phyloP scores from a whole-genome alignment of 2,329 filamentous ascomycete species.

The Mariannaea sp. region DNA sequence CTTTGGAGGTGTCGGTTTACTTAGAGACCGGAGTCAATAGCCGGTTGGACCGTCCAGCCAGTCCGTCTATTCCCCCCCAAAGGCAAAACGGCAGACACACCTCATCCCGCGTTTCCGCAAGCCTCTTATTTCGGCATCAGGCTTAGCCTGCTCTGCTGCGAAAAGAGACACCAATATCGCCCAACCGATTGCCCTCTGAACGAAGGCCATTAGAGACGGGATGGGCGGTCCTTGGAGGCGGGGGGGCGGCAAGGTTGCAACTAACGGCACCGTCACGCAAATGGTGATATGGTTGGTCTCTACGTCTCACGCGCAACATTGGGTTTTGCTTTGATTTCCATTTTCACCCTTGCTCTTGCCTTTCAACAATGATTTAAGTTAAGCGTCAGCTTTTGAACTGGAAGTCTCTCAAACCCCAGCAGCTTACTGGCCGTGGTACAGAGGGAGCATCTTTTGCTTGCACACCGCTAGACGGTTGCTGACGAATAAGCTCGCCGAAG shows the following conservation, averaged over 20 bases:
- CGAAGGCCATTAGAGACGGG: constrained; percentile 1
- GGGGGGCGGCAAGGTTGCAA: constrained; percentile 6
- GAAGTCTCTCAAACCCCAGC: background rate
- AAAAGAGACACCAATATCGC: constrained; percentile 1
- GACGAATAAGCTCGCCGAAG: constrained; percentile 26
- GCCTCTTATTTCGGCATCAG: background rate
- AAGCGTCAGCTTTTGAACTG: no score
- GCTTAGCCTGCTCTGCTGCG: background rate
- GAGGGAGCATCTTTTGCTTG: background rate
- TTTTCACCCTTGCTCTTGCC: background rate
- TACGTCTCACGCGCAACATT: background rate
- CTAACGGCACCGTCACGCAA: constrained; percentile 12
- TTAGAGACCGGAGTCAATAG: background rate
- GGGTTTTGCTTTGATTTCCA: background rate
- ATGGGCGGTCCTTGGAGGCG: background rate
- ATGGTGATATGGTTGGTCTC: constrained; percentile 1
- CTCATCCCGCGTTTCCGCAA: background rate
- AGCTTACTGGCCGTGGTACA: constrained; percentile 7
- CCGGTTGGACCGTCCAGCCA: constrained; percentile 3
- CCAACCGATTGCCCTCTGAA: background rate
- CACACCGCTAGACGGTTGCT: constrained; percentile 31
- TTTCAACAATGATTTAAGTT: background rate
- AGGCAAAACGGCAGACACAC: background rate
- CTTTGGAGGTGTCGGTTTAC: background rate
- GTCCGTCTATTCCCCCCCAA: background rate